phyloP scores from a whole-genome alignment of 2,329 filamentous ascomycete species.

The Blumeriella jaapii region DNA sequence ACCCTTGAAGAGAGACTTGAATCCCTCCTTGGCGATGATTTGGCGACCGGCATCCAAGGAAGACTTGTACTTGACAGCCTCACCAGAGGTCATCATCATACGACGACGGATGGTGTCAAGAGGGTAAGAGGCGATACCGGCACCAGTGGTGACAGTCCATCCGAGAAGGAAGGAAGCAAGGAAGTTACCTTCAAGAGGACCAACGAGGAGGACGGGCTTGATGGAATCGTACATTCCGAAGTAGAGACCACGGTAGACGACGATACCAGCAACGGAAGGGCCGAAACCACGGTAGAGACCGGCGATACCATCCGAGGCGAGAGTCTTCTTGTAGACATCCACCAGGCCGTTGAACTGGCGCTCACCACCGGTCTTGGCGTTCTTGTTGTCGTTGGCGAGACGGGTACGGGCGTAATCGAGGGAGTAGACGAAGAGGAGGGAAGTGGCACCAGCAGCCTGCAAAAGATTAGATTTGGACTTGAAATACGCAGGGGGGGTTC shows the following conservation, averaged over 20 bases:
- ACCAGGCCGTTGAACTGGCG: conserved; percentile 99
- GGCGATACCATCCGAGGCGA: conserved; percentile 94
- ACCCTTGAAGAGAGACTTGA: conserved; percentile 99
- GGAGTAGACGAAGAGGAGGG: conserved; percentile 99
- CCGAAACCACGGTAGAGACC: conserved; percentile 99
- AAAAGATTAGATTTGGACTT: conserved; percentile 9
- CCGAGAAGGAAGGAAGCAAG: conserved; percentile 97
- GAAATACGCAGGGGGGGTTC: conserved; percentile 26
- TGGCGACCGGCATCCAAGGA: conserved; percentile 90
- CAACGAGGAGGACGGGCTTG: conserved; percentile 95
- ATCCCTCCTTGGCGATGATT: conserved; percentile 96
- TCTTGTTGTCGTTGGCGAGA: conserved; percentile 99
- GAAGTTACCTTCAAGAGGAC: conserved; percentile 94
- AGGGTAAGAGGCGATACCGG: conserved; percentile 99
- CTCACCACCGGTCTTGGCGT: conserved; percentile 89
- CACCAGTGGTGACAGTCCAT: conserved; percentile 99
- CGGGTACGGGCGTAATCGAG: conserved; percentile 99
- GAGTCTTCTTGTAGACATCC: conserved; percentile 99
- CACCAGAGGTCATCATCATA: conserved; percentile 98
- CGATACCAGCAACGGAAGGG: conserved; percentile 96
- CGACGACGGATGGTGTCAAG: conserved; percentile 99
- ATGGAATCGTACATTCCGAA: conserved; percentile 99
- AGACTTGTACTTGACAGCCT: conserved; percentile 99
- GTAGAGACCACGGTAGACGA: conserved; percentile 99
- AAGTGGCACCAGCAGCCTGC: conserved; percentile 95